Evolutionary conservation across 495 filamentous ascomycete species (phyloP).

Genomic region (Xylaria nigripes): DNA sequence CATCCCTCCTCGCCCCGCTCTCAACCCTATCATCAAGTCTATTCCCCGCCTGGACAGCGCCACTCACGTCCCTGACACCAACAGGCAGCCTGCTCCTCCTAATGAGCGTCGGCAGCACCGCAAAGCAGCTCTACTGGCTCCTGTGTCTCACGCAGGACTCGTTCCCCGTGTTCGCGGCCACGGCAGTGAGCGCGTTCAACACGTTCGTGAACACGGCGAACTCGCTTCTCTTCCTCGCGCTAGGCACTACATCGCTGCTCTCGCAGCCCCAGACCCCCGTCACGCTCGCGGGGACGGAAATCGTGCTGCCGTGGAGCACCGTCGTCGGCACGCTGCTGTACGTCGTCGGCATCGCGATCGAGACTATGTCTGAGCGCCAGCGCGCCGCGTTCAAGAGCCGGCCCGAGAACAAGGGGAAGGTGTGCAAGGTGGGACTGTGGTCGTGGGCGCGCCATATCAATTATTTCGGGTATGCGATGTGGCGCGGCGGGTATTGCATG

Average conservation of each 20-base stretch:
- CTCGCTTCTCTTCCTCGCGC: slow-evolving; percentile 36
- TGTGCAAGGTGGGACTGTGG: slow-evolving; percentile 47
- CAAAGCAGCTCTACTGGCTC: slow-evolving; percentile 47
- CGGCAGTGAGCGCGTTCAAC: slow-evolving; percentile 36
- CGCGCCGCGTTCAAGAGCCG: slow-evolving; percentile 45
- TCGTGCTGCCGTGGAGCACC: slow-evolving; percentile 23
- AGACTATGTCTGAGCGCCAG: slow-evolving; percentile 46
- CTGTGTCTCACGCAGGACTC: slow-evolving; percentile 34
- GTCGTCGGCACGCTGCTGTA: slow-evolving; percentile 39
- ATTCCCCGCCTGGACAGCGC: not conserved
- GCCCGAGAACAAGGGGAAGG: slow-evolving; percentile 45
- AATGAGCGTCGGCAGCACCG: slow-evolving; percentile 40
- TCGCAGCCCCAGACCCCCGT: slow-evolving; percentile 10
- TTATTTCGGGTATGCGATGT: slow-evolving; percentile 49
- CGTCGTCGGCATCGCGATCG: slow-evolving; percentile 37
- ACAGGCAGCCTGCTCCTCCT: slow-evolving; percentile 34
- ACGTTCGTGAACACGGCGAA: slow-evolving; percentile 40
- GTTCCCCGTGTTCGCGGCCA: slow-evolving; percentile 31
- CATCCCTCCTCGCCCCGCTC: slow-evolving; percentile 24
- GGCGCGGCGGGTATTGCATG: slow-evolving; percentile 46
- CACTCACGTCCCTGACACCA: slow-evolving; percentile 11
- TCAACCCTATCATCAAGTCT: not conserved
- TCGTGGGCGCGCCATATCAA: slow-evolving; percentile 50
- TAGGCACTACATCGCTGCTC: slow-evolving; percentile 31
- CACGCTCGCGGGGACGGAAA: not conserved